Evolutionary conservation across 495 filamentous ascomycete species (phyloP).

Genomic region (Aspergillus hancockii): DNA sequence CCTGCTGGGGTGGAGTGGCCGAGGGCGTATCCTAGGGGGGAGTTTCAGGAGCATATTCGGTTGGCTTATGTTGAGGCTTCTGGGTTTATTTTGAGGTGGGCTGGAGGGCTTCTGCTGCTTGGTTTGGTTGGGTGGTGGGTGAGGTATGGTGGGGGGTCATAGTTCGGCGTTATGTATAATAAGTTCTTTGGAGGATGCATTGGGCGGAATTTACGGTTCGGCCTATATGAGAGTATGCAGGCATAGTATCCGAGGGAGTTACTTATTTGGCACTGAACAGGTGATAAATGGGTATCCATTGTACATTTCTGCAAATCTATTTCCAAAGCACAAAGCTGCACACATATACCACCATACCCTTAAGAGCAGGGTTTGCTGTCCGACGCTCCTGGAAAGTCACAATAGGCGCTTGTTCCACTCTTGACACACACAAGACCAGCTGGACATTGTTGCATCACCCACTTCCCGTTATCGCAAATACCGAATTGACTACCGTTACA

Average conservation of each 20-base stretch:
- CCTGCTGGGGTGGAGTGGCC: slow-evolving; percentile 3
- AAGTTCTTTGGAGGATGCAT: too few species aligned
- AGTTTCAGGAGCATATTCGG: slow-evolving; percentile 5
- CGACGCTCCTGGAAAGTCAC: not conserved
- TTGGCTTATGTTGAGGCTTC: not conserved
- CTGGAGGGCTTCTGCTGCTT: not conserved
- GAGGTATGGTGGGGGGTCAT: not conserved
- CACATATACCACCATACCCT: not conserved
- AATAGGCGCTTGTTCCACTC: not conserved
- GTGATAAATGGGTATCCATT: too few species aligned
- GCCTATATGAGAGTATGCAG: too few species aligned
- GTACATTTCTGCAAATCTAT: too few species aligned
- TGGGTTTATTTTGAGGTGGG: not conserved
- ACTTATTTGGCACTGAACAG: too few species aligned
- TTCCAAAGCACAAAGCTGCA: not conserved
- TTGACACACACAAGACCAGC: not conserved
- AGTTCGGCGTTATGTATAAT: too few species aligned
- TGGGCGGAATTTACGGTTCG: too few species aligned
- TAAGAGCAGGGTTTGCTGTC: not conserved
- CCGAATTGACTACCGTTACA: not conserved
- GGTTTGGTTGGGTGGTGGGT: not conserved
- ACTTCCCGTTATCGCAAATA: not conserved
- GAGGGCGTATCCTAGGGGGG: slow-evolving; percentile 4
- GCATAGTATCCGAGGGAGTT: too few species aligned
- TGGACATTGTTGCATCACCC: not conserved